These are phyloP conservation scores for Alnus rubra DNA, from an alignment of 306 rosid genomes.

Conservation along the genomic window DNA sequence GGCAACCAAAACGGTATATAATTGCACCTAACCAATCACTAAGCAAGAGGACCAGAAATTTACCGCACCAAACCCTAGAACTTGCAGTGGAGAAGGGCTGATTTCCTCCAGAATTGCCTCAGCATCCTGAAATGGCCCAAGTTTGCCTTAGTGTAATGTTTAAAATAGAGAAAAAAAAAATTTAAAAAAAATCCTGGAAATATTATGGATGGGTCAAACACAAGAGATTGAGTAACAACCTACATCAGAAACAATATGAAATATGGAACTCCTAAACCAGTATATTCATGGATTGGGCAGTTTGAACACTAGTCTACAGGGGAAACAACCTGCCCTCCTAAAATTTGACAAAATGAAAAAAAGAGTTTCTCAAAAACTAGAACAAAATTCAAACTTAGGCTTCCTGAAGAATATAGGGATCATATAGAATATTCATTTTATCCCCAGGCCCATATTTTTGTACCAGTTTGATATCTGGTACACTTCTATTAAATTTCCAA, in stretches of 20 bases:
- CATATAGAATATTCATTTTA: neutral
- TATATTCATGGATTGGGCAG: neutral
- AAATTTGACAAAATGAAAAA: neutral
- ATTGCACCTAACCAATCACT: constrained; percentile 16
- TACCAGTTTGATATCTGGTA: constrained; percentile 5
- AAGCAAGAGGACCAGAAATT: constrained; percentile 39
- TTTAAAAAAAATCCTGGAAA: neutral
- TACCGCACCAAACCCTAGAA: constrained; percentile 77
- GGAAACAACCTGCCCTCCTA: neutral
- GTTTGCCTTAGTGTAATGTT: constrained; percentile 4
- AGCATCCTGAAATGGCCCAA: constrained; percentile 72
- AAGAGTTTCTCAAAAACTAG: neutral
- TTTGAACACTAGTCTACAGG: neutral
- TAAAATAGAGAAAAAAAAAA: neutral
- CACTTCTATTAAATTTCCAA: neutral
- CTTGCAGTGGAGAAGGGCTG: constrained; percentile 66
- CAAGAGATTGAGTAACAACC: neutral
- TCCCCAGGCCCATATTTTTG: neutral
- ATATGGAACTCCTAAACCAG: neutral
- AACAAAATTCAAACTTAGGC: neutral
- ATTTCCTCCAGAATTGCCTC: constrained; percentile 86
- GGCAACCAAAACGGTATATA: constrained; percentile 27
- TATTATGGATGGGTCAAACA: neutral
- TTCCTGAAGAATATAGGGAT: neutral
- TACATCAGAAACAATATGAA: neutral